Evolutionary conservation across 805 yeast species (phyloP).

Genomic region (Candida lessepsii): DNA sequence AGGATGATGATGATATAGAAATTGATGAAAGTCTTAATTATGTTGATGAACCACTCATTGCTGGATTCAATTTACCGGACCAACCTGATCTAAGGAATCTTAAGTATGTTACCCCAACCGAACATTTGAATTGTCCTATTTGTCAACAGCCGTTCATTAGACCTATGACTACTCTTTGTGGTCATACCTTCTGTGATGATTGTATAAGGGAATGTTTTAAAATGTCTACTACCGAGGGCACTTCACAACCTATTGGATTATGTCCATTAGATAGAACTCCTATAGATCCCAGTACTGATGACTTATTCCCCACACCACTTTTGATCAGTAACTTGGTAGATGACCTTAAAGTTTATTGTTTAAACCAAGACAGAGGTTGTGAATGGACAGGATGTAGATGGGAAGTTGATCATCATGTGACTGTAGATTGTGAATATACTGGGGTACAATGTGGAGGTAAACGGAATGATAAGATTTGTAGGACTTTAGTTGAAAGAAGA

Average conservation of each 20-base stretch:
- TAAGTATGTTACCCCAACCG: conserved; percentile 30
- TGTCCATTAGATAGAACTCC: conserved; percentile 66
- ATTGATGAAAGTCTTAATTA: neutral
- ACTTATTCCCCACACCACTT: conserved; percentile 51
- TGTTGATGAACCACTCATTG: neutral
- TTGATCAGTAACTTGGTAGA: conserved; percentile 59
- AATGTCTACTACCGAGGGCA: conserved; percentile 25
- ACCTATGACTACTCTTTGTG: conserved; percentile 64
- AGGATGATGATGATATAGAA: neutral
- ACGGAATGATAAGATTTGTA: conserved; percentile 14
- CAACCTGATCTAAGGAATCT: conserved; percentile 30
- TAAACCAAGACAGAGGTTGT: conserved; percentile 55
- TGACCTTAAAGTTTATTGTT: conserved; percentile 57
- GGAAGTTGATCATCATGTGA: conserved; percentile 52
- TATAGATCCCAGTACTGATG: conserved; percentile 32
- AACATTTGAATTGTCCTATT: conserved; percentile 53
- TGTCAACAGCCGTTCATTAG: conserved; percentile 62
- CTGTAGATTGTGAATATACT: conserved; percentile 33
- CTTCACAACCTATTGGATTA: conserved; percentile 13
- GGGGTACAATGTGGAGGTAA: conserved; percentile 34
- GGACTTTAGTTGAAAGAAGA: conserved; percentile 18
- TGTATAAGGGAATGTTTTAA: conserved; percentile 51
- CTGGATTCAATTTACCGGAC: conserved; percentile 1
- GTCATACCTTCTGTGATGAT: conserved; percentile 63
- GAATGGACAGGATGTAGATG: conserved; percentile 56